These are phyloP conservation scores for Yamadazyma songkhlaensis DNA, from an alignment of 1,139 yeast genomes.

Conservation along the genomic window DNA sequence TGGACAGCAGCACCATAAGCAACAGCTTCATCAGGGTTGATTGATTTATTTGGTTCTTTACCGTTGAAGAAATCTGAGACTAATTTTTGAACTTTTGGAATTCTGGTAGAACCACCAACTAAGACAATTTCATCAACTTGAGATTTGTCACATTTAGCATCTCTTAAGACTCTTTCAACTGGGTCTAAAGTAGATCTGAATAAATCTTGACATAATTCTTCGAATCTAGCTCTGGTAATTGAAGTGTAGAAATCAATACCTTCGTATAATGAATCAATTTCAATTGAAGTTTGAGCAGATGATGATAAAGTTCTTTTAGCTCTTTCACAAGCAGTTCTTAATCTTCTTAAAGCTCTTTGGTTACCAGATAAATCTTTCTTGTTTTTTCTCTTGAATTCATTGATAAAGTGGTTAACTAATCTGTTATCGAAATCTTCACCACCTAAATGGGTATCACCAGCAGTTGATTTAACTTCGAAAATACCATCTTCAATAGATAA, in stretches of 20 bases:
- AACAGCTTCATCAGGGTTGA: conserved; percentile 99
- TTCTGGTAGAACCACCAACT: conserved; percentile 99
- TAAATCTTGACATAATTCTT: conserved; percentile 84
- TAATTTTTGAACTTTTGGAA: conserved; percentile 97
- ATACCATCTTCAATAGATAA: conserved; percentile 98
- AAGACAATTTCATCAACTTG: conserved; percentile 93
- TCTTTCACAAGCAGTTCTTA: conserved; percentile 99
- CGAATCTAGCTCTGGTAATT: conserved; percentile 99
- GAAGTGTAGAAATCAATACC: conserved; percentile 97
- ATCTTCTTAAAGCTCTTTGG: conserved; percentile 96
- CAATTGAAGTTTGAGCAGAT: conserved; percentile 94
- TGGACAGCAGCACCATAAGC: conserved; percentile 99
- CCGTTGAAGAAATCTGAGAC: conserved; percentile 98
- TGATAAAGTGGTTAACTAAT: conserved; percentile 90
- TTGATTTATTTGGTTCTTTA: conserved; percentile 92
- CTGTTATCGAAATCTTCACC: conserved; percentile 99
- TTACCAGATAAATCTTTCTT: conserved; percentile 88
- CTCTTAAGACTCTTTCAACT: conserved; percentile 97
- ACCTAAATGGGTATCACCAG: conserved; percentile 99
- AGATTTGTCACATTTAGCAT: conserved; percentile 87
- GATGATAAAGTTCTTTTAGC: conserved; percentile 99
- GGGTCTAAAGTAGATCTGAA: conserved; percentile 97
- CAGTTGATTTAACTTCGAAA: conserved; percentile 98
- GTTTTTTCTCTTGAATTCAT: conserved; percentile 96
- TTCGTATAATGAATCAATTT: conserved; percentile 93